A percentile compares a stretch with the other conserved stretches of the same genome.
Conservation (phyloP, 2,329 filamentous ascomycete genomes). For the Aspergillus spinulosporus region DNA sequence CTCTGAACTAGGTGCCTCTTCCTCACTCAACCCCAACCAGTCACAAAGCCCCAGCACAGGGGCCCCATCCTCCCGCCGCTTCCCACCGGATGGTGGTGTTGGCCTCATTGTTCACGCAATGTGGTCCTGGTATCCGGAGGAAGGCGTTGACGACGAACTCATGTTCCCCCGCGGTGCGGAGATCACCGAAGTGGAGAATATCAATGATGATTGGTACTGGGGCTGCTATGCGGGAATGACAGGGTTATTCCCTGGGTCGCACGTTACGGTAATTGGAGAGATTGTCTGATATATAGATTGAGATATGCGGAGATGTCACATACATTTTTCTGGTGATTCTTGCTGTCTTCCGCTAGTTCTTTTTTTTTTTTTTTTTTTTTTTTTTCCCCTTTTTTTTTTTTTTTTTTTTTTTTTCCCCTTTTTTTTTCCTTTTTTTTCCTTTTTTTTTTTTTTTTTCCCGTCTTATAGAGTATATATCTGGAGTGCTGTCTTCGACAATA, state of each 20-base stretch:
- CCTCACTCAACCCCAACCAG: slow-evolving; percentile 6
- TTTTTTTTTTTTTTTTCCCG: too few species aligned
- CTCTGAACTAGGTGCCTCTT: slow-evolving; percentile 26
- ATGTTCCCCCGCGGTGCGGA: slow-evolving; percentile 81
- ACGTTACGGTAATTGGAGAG: slow-evolving; percentile 59
- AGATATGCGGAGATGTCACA: neutral
- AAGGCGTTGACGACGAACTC: slow-evolving; percentile 65
- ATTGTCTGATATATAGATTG: slow-evolving; percentile 23
- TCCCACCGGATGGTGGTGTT: slow-evolving; percentile 74
- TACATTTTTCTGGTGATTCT: neutral
- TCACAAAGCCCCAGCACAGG: slow-evolving; percentile 2
- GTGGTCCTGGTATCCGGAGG: slow-evolving; percentile 76
- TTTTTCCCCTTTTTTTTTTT: too few species aligned
- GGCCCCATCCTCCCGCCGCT: slow-evolving; percentile 37
- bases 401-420: too few species aligned
- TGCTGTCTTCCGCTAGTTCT: neutral
- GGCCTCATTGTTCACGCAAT: slow-evolving; percentile 64
- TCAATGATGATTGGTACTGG: slow-evolving; percentile 89
- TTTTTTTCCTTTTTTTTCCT: too few species aligned
- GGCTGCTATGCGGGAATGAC: slow-evolving; percentile 79
- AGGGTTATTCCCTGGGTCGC: slow-evolving; percentile 78
- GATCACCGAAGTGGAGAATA: slow-evolving; percentile 77
- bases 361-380: too few species aligned
- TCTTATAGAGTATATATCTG: too few species aligned
- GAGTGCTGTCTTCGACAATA: too few species aligned